Percentiles rank a stretch among this genome's conserved stretches.
Conservation (phyloP, 1,139 yeast genomes). For the Saccharomyces hybrid region DNA sequence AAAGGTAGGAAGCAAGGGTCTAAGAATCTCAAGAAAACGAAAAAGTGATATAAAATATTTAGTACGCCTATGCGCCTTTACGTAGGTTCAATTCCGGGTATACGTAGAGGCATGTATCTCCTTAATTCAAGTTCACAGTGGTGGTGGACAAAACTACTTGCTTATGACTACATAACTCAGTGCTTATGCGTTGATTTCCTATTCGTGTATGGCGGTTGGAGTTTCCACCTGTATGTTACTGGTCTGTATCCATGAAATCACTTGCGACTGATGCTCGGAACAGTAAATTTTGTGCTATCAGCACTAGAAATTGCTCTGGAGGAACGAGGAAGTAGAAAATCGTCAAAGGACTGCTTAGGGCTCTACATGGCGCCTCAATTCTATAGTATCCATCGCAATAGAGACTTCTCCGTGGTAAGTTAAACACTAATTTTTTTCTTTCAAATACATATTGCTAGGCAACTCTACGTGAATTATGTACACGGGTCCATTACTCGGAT, state of each 20-base stretch:
- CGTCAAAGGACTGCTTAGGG: too few relatives aligned
- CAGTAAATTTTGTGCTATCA: too few relatives aligned
- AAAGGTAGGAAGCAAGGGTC: not conserved
- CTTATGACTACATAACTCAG: not conserved
- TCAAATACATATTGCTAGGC: not conserved
- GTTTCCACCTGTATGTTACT: too few relatives aligned
- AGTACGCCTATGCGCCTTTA: not conserved
- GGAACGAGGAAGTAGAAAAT: too few relatives aligned
- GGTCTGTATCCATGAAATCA: too few relatives aligned
- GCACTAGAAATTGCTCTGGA: too few relatives aligned
- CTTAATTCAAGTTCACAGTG: not conserved
- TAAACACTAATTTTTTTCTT: not conserved
- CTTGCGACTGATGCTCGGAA: too few relatives aligned
- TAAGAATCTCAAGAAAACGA: not conserved
- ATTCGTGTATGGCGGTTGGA: not conserved
- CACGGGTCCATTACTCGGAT: constrained; percentile 10
- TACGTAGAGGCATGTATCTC: not conserved
- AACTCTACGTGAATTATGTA: constrained; percentile 10
- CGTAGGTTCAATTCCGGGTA: not conserved
- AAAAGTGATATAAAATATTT: not conserved
- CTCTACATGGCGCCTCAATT: too few relatives aligned
- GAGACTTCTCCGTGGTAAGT: too few relatives aligned
- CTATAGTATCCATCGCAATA: too few relatives aligned
- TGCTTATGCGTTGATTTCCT: not conserved
- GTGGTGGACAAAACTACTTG: not conserved